These are phyloP conservation scores for Colletotrichum eleusines DNA, from an alignment of 2,329 filamentous ascomycete species.

Conservation along the genomic window DNA sequence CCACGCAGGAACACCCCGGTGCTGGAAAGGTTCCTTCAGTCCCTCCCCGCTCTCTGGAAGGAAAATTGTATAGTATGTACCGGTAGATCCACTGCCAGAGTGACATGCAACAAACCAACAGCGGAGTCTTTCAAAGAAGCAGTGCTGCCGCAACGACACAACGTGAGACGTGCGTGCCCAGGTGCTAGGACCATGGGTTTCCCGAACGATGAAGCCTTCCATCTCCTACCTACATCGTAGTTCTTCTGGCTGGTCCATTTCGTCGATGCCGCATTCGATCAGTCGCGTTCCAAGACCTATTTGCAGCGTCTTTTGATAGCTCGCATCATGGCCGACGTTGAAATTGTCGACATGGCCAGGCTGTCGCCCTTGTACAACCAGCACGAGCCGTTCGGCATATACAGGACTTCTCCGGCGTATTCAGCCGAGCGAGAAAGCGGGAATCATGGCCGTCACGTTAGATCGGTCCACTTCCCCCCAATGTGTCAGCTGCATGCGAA, in stretches of 20 bases:
- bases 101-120: conserved; percentile 38
- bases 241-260: not conserved
- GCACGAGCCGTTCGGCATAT: conserved; percentile 17
- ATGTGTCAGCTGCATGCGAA: conserved; percentile 30
- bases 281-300: not conserved
- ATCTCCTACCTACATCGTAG: too few relatives aligned
- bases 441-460: conserved; percentile 32
- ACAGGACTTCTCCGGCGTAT: conserved; percentile 15
- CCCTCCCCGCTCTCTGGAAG: not conserved
- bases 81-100: conserved; percentile 24
- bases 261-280: conserved; percentile 21
- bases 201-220: not conserved
- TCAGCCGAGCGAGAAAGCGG: conserved; percentile 23
- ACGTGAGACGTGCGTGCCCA: not conserved
- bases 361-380: not conserved
- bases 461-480: conserved; percentile 8
- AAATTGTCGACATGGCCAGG: not conserved
- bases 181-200: not conserved
- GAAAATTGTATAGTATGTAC: too few relatives aligned
- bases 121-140: conserved; percentile 6
- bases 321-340: not conserved
- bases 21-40: not conserved
- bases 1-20: not conserved
- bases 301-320: not conserved
- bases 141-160: not conserved